Percentiles rank a stretch among this genome's conserved stretches.
phyloP scores from a whole-genome alignment of 1,284 basidiomycete species.

The Cutaneotrichosporon daszewskae region DNA sequence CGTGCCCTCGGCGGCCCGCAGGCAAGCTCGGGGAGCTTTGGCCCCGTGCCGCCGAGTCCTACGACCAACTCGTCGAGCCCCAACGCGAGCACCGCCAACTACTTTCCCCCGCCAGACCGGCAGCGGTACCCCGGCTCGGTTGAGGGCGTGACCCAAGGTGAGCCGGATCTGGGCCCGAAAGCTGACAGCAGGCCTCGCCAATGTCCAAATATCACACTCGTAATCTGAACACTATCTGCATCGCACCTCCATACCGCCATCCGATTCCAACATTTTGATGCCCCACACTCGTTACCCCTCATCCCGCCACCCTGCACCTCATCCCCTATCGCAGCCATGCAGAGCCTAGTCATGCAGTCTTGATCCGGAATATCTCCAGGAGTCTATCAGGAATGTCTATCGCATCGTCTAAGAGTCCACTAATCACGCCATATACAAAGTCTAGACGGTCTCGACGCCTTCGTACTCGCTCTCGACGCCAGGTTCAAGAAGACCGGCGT shows the following conservation, averaged over 20 bases:
- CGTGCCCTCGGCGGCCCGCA: conserved; percentile 21
- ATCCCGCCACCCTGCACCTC: neutral
- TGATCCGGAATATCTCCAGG: too few species aligned
- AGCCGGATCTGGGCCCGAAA: conserved; percentile 1
- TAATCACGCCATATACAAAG: too few species aligned
- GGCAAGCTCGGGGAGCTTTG: conserved; percentile 25
- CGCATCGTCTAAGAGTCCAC: too few species aligned
- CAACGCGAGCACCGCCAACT: too few species aligned
- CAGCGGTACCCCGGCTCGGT: conserved; percentile 17
- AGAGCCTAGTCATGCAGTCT: too few species aligned
- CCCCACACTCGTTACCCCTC: conserved; percentile 11
- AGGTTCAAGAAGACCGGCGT: conserved; percentile 55
- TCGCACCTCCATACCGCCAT: conserved; percentile 9
- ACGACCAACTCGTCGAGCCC: conserved; percentile 24
- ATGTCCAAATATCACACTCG: conserved; percentile 29
- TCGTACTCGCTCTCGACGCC: conserved; percentile 49
- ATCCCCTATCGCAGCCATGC: neutral
- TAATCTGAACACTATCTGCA: conserved; percentile 1
- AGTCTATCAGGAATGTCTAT: too few species aligned
- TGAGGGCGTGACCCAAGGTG: conserved; percentile 34
- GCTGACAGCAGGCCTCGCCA: conserved; percentile 19
- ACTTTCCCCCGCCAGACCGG: conserved; percentile 22
- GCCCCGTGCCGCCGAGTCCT: conserved; percentile 27
- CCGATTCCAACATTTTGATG: conserved; percentile 10
- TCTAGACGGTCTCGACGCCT: conserved; percentile 35